These are phyloP conservation scores for Opeltia flavorubescens DNA, from an alignment of 495 filamentous ascomycete genomes.

Conservation along the genomic window DNA sequence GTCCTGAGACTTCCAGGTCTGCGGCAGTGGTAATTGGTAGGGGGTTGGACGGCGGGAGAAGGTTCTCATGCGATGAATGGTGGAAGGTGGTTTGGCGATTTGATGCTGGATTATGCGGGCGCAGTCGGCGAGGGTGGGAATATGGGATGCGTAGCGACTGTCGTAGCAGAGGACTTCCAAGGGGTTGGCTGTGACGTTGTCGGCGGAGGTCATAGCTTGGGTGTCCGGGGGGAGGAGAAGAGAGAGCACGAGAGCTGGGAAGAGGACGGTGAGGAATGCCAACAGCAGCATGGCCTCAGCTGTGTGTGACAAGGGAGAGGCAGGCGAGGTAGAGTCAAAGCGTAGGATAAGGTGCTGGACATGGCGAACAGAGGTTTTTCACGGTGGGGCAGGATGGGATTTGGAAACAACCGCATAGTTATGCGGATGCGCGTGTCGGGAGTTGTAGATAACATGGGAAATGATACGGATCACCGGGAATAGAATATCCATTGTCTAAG, in stretches of 20 bases:
- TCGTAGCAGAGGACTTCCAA: not conserved
- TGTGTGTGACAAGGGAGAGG: no score
- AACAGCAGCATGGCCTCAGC: no score
- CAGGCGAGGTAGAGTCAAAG: no score
- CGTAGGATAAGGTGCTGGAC: no score
- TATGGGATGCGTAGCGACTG: not conserved
- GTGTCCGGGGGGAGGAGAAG: not conserved
- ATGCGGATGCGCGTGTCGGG: no score
- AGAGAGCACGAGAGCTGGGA: not conserved
- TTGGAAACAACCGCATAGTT: no score
- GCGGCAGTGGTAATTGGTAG: not conserved
- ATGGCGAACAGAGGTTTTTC: no score
- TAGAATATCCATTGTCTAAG: no score
- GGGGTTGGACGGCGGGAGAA: not conserved
- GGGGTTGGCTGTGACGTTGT: not conserved
- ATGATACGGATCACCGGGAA: no score
- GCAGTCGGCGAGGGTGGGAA: not conserved
- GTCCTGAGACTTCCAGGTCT: not conserved
- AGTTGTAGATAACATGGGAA: no score
- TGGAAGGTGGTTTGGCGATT: not conserved
- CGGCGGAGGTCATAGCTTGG: not conserved
- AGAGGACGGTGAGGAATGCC: not conserved
- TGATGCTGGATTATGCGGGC: not conserved
- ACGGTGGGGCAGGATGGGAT: no score
- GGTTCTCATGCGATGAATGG: not conserved